Percentiles rank a stretch among this genome's conserved stretches.
These are phyloP conservation scores for Pleurotus platypus DNA, from an alignment of 768 basidiomycete species.

Conservation along the genomic window DNA sequence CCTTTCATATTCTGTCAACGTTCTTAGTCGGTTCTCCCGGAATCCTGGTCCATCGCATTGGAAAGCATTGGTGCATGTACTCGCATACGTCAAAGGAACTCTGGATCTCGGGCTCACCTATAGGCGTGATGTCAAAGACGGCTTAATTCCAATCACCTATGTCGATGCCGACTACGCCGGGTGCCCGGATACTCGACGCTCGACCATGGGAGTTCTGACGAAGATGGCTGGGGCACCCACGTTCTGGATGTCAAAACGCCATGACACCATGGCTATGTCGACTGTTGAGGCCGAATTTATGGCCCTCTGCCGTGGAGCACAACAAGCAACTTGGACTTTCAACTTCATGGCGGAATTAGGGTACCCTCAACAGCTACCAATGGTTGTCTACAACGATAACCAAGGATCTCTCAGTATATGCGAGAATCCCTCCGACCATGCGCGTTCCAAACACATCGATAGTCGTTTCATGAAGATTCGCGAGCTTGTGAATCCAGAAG, in stretches of 20 bases:
- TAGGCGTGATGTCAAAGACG: neutral
- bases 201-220: conserved; percentile 29
- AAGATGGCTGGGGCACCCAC: conserved; percentile 25
- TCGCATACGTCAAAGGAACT: neutral
- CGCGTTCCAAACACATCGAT: conserved; percentile 27
- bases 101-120: neutral
- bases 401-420: conserved; percentile 22
- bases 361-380: neutral
- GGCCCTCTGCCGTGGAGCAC: conserved; percentile 16
- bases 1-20: neutral
- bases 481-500: conserved; percentile 12
- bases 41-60: conserved; percentile 1
- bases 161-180: conserved; percentile 21
- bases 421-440: conserved; percentile 21
- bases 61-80: neutral
- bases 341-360: conserved; percentile 21
- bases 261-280: conserved; percentile 28
- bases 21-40: neutral
- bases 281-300: conserved; percentile 36
- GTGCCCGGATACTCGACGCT: conserved; percentile 16
- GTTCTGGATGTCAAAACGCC: conserved; percentile 29
- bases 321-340: conserved; percentile 24
- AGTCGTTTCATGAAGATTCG: conserved; percentile 24
- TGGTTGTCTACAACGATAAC: conserved; percentile 23
- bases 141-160: neutral